Evolutionary conservation across 768 basidiomycete species (phyloP), one percentile per base, ranked within the genome.

Genomic region (Tylopilus sp.): DNA sequence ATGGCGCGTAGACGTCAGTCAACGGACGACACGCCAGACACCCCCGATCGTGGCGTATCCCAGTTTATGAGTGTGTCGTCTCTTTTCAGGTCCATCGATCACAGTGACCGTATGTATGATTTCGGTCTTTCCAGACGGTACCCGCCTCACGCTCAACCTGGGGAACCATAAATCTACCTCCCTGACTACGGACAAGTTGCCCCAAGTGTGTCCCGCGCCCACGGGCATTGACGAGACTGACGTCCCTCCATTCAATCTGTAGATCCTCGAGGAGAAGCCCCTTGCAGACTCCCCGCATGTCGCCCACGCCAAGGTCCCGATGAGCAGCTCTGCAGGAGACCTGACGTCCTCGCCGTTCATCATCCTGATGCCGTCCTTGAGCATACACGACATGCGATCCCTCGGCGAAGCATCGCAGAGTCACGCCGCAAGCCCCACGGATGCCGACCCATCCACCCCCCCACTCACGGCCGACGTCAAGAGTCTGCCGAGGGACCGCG

Each of bases 1-100:
- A 59, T 57, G 55, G 30, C 55, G n/a, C 51, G 47, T 40, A 57
- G 47, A 51, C 62, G 44, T 22, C 44, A 8, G 3, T 51, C 62
- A 2, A 11, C 51, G 40, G 50, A 40, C 5, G 56, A 51, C n/a
- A 17, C n/a, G 10, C 61, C 61, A 21, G 61, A 57, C 9, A 43
- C 52, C n/a, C 57, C 67, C 11, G 57, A 62, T 22, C 60, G 56
- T 18, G 59, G 54, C 13, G 62, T 69, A 11, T 52, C 59, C 45
- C 57, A 53, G 44, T 64, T 67, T 6, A 69, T 64, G 67, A 69
- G 62, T 62, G 38, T 11, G 52, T 57, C 23, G 6, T 15, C 40
- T n/a, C 28, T 39, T 35, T 41, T 39, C 12, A 10, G 31, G 12
- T 40, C 26, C 18, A 12, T 26, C 13, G 22, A 35, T 28, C 9